Base-by-base conservation (phyloP, 23 red algal genomes). In the Gracilariopsis chorda region DNA sequence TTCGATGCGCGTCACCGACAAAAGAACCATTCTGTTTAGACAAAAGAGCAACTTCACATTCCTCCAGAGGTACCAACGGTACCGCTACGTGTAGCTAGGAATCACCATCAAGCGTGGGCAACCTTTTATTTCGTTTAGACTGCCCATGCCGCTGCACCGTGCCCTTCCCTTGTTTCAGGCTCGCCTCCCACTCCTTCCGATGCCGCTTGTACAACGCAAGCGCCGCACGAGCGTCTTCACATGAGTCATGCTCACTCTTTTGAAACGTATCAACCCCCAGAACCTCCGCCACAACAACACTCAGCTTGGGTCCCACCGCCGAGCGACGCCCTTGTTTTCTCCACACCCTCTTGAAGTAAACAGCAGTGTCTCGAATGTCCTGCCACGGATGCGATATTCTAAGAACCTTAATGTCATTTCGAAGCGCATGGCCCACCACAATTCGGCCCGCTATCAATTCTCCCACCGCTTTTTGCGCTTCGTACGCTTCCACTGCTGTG, bases 401-500 rank as follows among this genome's bases (percentile, higher is more conserved):
- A 11, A 99, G 74, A 57, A 91, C 93, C 67, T 49, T 55, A 48
- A 95, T 62, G 69, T 99, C 97, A 83, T 99, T 95, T 41, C 84
- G 53, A 57, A 99, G 30, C 27, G 87, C 93, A 72, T 99, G 97
- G 39, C 97, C 97, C 9, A 99, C 97, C 10, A 99, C 80, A 46
- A 95, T 78, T 21, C 97, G 64, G 47, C 90, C 90, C 19, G 84
- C 76, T 21, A 95, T 32, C 33, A 96, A 37, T 14, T 76, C 68
- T 30, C 85, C 86, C 3, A 95, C 89, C 11, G 39, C 77, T 49
- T 37, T 62, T 58, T 99, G 97, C 47, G 76, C 93, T 55, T 96
- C 92, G 60, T 48, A 79, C 47, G 55, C 71, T 67, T 70, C 76
- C 59, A 65, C 78, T 33, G 83, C 89, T 37, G 39, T 63, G 0